Evolutionary conservation across 1,284 basidiomycete genomes (phyloP).

Genomic region (Rhodotorula sp.): DNA sequence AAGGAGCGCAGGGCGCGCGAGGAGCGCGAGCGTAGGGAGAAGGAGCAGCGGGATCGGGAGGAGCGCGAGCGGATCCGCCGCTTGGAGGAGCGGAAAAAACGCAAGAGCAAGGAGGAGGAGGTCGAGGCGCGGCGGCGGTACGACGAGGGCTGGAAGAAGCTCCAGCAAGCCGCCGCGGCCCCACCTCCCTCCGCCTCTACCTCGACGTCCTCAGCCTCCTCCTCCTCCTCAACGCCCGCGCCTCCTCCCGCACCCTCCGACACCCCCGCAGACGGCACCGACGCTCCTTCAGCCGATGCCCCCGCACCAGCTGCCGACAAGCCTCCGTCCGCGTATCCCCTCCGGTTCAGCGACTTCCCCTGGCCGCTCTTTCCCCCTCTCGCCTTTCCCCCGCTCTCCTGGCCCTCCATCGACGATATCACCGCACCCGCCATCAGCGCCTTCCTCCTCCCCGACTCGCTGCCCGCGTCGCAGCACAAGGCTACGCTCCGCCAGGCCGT

Average conservation of each 20-base stretch:
- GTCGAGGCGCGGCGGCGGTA: conserved; percentile 18
- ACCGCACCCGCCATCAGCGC: conserved; percentile 13
- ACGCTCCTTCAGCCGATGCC: not conserved
- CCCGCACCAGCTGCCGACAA: not conserved
- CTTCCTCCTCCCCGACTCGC: conserved; percentile 33
- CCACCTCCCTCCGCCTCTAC: not conserved
- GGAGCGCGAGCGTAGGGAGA: conserved; percentile 25
- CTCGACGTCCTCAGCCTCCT: not conserved
- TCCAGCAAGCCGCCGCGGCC: conserved; percentile 26
- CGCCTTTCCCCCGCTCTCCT: conserved; percentile 49
- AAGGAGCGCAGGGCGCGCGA: conserved; percentile 11
- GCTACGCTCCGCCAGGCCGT: conserved; percentile 26
- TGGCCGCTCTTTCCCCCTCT: conserved; percentile 38
- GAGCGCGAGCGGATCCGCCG: conserved; percentile 61
- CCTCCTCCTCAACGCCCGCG: conserved; percentile 1
- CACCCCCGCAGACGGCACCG: not conserved
- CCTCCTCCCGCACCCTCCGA: not conserved
- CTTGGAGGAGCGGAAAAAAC: conserved; percentile 54
- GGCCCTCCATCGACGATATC: conserved; percentile 27
- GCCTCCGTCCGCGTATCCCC: not conserved
- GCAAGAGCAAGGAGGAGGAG: conserved; percentile 18
- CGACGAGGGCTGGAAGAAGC: conserved; percentile 29
- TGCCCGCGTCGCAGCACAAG: conserved; percentile 11
- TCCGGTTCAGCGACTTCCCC: conserved; percentile 38
- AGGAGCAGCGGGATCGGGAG: conserved; percentile 59